Conservation (phyloP, 371 early-diverging fungal genomes). For the Rhizomucor miehei region DNA sequence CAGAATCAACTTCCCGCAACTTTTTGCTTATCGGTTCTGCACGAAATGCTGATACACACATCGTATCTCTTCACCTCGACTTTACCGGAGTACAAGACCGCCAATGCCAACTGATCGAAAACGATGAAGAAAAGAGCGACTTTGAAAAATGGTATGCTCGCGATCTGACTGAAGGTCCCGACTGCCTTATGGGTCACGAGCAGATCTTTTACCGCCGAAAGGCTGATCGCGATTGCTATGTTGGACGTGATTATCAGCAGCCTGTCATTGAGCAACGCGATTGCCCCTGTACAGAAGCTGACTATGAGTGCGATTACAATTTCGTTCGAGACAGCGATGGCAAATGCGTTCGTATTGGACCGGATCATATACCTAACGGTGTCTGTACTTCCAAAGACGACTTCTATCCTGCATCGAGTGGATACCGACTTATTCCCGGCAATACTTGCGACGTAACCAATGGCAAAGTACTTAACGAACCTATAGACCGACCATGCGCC, state of each 20-base stretch:
- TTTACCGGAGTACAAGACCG: slow-evolving; percentile 60
- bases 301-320: slow-evolving; percentile 93
- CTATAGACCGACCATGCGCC: slow-evolving; percentile 62
- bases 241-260: slow-evolving; percentile 66
- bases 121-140: slow-evolving; percentile 59
- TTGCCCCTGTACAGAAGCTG: slow-evolving; percentile 80
- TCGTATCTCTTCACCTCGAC: slow-evolving; percentile 65
- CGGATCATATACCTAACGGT: slow-evolving; percentile 49
- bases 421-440: slow-evolving; percentile 86
- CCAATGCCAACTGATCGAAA: slow-evolving; percentile 60
- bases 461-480: slow-evolving; percentile 57
- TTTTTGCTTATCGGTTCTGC: slow-evolving; percentile 52
- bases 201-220: slow-evolving; percentile 76
- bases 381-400: slow-evolving; percentile 59
- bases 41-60: slow-evolving; percentile 30
- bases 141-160: slow-evolving; percentile 80
- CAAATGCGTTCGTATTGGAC: slow-evolving; percentile 56
- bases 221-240: slow-evolving; percentile 72
- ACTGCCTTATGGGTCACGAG: slow-evolving; percentile 88
- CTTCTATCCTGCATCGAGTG: slow-evolving; percentile 76
- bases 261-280: slow-evolving; percentile 48
- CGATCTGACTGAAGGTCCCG: slow-evolving; percentile 55
- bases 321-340: slow-evolving; percentile 59
- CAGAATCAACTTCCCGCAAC: slow-evolving; percentile 59
- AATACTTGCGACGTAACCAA: slow-evolving; percentile 62